Evolutionary conservation across 1,139 yeast species (phyloP).

Genomic region (Lodderomyces orthopsilosis): DNA sequence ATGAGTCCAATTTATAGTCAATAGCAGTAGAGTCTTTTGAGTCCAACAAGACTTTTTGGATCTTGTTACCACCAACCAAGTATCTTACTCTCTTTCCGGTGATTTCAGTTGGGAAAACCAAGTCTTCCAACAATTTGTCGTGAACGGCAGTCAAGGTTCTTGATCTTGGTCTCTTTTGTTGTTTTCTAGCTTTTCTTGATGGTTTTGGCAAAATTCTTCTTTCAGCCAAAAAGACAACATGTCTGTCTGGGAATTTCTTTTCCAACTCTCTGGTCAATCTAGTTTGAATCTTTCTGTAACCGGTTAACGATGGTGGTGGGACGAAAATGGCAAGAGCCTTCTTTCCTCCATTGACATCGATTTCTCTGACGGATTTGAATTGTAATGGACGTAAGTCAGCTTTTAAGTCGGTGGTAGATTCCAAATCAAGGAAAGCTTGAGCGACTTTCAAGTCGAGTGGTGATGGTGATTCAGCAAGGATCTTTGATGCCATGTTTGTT

Average conservation of each 20-base stretch:
- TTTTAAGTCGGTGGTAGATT: slow-evolving; percentile 92
- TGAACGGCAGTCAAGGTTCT: slow-evolving; percentile 99
- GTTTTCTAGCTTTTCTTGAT: slow-evolving; percentile 86
- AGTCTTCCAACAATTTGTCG: slow-evolving; percentile 97
- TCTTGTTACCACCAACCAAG: slow-evolving; percentile 98
- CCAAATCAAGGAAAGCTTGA: slow-evolving; percentile 97
- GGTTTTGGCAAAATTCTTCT: slow-evolving; percentile 99
- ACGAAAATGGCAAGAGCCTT: slow-evolving; percentile 98
- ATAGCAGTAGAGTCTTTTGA: slow-evolving; percentile 96
- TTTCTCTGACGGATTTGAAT: slow-evolving; percentile 97
- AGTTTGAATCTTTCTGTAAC: slow-evolving; percentile 97
- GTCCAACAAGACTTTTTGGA: slow-evolving; percentile 97
- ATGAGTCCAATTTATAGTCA: slow-evolving; percentile 98
- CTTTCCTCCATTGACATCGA: slow-evolving; percentile 98
- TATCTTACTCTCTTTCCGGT: slow-evolving; percentile 99
- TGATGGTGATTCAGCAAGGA: slow-evolving; percentile 87
- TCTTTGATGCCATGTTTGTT: slow-evolving; percentile 85
- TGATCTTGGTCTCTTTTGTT: slow-evolving; percentile 99
- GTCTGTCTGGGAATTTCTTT: slow-evolving; percentile 99
- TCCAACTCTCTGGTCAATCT: slow-evolving; percentile 99
- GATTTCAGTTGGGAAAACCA: slow-evolving; percentile 99
- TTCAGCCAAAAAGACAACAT: slow-evolving; percentile 98
- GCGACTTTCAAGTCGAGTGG: slow-evolving; percentile 99
- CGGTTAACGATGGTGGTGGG: slow-evolving; percentile 91
- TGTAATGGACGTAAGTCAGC: slow-evolving; percentile 98